phyloP scores from a whole-genome alignment of 345 rosid genomes.

The Citrus unshiu region DNA sequence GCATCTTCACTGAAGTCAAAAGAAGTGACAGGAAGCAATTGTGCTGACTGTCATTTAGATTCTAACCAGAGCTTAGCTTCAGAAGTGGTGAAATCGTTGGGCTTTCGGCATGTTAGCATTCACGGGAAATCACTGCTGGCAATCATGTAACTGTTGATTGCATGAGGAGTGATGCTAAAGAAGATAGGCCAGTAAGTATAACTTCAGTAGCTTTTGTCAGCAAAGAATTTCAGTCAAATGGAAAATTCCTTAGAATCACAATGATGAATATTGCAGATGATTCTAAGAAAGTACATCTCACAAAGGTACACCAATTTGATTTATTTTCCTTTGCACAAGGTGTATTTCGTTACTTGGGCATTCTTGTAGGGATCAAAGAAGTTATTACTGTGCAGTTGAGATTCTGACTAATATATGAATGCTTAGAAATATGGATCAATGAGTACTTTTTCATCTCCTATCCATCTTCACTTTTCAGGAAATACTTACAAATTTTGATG shows the following conservation, averaged over 20 bases:
- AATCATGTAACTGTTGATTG: constrained; percentile 20
- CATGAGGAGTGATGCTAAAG: constrained; percentile 19
- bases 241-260: constrained; percentile 46
- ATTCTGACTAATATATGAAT: background rate
- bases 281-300: constrained; percentile 53
- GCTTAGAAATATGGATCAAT: background rate
- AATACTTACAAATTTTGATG: background rate
- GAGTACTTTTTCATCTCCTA: background rate
- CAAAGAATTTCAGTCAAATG: constrained; percentile 27
- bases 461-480: background rate
- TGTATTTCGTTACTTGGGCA: background rate
- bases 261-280: constrained; percentile 77
- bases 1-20: constrained; percentile 71
- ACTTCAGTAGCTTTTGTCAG: constrained; percentile 15
- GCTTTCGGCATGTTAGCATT: constrained; percentile 16
- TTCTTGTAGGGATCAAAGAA: background rate
- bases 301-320: constrained; percentile 41
- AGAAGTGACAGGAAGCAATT: constrained; percentile 63
- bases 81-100: constrained; percentile 23
- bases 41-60: constrained; percentile 27
- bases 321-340: constrained; percentile 1
- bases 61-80: constrained; percentile 16
- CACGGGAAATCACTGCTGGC: constrained; percentile 21
- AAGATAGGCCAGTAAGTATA: constrained; percentile 15
- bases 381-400: background rate